Evolutionary conservation across 371 early-diverging fungal species (phyloP), one percentile per base, ranked within the genome.

Genomic region (Mortierella sp.): DNA sequence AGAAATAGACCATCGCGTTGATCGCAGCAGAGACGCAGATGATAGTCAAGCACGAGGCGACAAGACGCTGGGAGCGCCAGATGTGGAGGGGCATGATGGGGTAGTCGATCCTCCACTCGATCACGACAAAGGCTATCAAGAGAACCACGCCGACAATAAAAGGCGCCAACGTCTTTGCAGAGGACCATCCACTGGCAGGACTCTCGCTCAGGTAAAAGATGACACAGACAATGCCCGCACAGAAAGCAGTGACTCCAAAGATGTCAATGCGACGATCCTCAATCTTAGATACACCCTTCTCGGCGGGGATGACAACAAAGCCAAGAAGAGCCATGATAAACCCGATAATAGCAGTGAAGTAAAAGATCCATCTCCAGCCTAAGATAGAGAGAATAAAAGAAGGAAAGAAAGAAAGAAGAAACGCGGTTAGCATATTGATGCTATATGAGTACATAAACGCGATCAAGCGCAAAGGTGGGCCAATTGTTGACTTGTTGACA

Each of bases 341-440:
- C 34, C 79, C 70, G 26, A 88, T 19, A 24, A 87, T 85, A 13
- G 85, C 86, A 19, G 85, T 85, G 47, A 88, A 52, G 73, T 74
- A 82, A 53, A 88, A 88, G 52, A 86, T 85, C 86, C 86, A 86
- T 24, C 85, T 70, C 88, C 88, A 88, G 26, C 88, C 87, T 44
- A 58, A n/a, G 7, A 5, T 14, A 34, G 22, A 24, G 2, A 40
- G 24, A 37, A 41, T 29, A 43, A 44, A 9, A 29, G 24, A n/a
- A 3, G n/a, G 37, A 22, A 24, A 53, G 1, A 1, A 31, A 6
- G 19, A 31, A 13, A n/a, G 22, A 47, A 14, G 40, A 39, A n/a
- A n/a, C n/a, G n/a, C n/a, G n/a, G n/a, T 47, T 19, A 48, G 48
- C 2, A 34, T 26, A 26, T 8, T 11, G 39, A 52, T 31, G 31